Conservation (phyloP, 2,329 filamentous ascomycete species). For the Scytalidium sp. region DNA sequence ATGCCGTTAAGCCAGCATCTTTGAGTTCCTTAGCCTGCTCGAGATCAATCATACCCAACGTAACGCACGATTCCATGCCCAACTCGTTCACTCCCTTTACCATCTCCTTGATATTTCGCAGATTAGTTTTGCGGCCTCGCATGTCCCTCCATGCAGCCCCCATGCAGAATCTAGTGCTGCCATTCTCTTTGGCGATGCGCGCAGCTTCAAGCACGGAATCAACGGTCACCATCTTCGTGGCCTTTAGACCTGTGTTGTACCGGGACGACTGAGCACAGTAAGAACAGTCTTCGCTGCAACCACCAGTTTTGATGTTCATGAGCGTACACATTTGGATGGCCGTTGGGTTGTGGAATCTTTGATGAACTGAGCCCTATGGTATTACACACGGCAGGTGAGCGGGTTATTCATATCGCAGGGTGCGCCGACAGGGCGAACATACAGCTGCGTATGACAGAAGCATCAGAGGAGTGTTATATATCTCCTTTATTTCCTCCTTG, state of each 20-base stretch:
- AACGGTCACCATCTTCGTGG: constrained; percentile 75
- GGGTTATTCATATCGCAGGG: constrained; percentile 8
- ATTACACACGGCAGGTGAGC: not conserved
- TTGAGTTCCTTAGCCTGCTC: constrained; percentile 80
- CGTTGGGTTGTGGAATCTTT: constrained; percentile 79
- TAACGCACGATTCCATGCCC: constrained; percentile 93
- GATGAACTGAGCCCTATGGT: constrained; percentile 70
- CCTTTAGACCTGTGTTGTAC: constrained; percentile 72
- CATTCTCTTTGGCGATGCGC: constrained; percentile 73
- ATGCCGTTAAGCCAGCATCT: constrained; percentile 80
- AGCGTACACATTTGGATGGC: constrained; percentile 90
- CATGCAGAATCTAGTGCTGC: constrained; percentile 92
- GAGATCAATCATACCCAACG: constrained; percentile 85
- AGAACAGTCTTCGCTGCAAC: constrained; percentile 87
- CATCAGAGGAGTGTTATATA: constrained; percentile 80
- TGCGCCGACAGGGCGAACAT: constrained; percentile 36
- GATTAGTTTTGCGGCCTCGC: constrained; percentile 79
- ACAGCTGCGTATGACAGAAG: constrained; percentile 75
- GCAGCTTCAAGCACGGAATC: constrained; percentile 79
- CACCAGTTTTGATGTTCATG: constrained; percentile 96
- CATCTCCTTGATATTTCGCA: constrained; percentile 86
- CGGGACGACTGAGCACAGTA: constrained; percentile 90
- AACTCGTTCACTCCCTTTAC: constrained; percentile 74
- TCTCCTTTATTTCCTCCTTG: constrained; percentile 73
- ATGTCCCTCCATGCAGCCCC: constrained; percentile 93